Base-by-base conservation (phyloP, 2,329 filamentous ascomycete species). In the Eutypella sp. region DNA sequence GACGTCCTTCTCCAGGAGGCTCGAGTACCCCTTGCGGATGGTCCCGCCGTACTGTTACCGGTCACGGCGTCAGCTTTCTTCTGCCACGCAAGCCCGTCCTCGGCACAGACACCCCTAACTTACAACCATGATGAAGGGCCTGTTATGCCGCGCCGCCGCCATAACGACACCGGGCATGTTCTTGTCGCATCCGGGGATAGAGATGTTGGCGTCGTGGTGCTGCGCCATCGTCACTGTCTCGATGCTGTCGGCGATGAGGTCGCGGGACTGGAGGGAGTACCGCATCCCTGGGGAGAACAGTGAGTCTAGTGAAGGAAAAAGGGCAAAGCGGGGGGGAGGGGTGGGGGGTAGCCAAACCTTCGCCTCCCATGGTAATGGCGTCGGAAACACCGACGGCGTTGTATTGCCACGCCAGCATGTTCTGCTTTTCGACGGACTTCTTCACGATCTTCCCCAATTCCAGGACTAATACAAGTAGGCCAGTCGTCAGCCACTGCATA, bases 91-190 rank as follows among this genome's bases (percentile, higher is more conserved):
- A n/a, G n/a, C n/a, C n/a, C n/a, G n/a, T n/a, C n/a, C n/a, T n/a
- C n/a, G n/a, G n/a, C n/a, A n/a, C n/a, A n/a, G n/a, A n/a, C n/a
- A n/a, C 7, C 16, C 19, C 34, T 2, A 40, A 56, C 58, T 52
- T 48, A 62, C 59, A 48, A 97, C 85, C 90, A 96, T 96, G 62
- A 96, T 74, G 40, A 89, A 93, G 4, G 92, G 92, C 9, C 92
- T 80, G 68, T 96, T 96, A 69, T 95, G 89, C 47, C 92, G 81
- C 13, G 88, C 89, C 61, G 93, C 90, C 0, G 87, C 90, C 84
- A 96, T 96, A 52, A 93, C 75, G 15, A 88, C 85, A 52, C 91
- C 91, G 0, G 91, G 91, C 92, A 96, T 96, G 67, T 96, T 96
- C 79, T 96, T 96, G 72, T 96, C 91, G 65, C 91, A 96, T 10